Conservation (phyloP, 2,329 filamentous ascomycete species). For the Cercospora sp. region DNA sequence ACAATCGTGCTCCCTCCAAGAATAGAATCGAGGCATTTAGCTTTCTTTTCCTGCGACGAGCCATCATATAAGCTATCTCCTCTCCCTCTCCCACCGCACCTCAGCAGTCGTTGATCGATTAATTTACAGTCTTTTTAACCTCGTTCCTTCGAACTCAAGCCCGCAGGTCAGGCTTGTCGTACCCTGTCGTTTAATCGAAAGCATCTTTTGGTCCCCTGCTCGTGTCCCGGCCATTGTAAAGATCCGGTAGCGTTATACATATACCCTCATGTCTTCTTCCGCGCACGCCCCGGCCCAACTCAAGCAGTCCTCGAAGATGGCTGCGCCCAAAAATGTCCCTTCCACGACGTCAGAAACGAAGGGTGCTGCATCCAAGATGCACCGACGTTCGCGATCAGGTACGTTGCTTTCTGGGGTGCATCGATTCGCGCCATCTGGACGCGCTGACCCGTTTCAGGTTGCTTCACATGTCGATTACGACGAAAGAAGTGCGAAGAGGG, state of each 20-base stretch:
- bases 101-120: constrained; percentile 45
- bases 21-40: constrained; percentile 48
- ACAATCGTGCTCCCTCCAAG: constrained; percentile 41
- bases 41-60: constrained; percentile 42
- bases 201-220: constrained; percentile 36
- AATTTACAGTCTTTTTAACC: constrained; percentile 48
- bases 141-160: constrained; percentile 42
- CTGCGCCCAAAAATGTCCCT: constrained; percentile 51
- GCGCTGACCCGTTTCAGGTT: constrained; percentile 53
- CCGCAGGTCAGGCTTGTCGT: constrained; percentile 51
- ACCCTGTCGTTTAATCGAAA: constrained; percentile 46
- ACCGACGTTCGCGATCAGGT: constrained; percentile 93
- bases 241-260: constrained; percentile 42
- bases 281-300: constrained; percentile 44
- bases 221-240: constrained; percentile 35
- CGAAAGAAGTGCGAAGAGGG: constrained; percentile 70
- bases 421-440: constrained; percentile 29
- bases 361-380: constrained; percentile 75
- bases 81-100: constrained; percentile 38
- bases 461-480: constrained; percentile 67
- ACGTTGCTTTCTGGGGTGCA: constrained; percentile 50
- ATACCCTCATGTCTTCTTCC: constrained; percentile 50
- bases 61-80: constrained; percentile 51
- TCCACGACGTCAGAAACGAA: constrained; percentile 51
- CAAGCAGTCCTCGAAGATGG: constrained; percentile 48